Base-by-base conservation (phyloP, 2,329 filamentous ascomycete species). In the Macroventuria anomochaeta region DNA sequence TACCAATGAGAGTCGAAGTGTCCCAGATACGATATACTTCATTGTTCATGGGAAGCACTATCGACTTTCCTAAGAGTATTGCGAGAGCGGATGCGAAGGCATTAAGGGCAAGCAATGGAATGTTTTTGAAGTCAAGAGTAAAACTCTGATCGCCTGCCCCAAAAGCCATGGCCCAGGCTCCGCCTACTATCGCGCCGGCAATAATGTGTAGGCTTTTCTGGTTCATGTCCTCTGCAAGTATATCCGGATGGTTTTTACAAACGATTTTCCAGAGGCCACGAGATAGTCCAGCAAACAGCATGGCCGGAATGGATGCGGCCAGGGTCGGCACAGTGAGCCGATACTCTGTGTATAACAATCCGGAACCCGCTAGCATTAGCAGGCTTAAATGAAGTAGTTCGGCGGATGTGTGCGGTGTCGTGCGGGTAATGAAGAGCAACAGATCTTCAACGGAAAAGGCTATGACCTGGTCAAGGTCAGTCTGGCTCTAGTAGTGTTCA, bases 281-380 rank as follows among this genome's bases (percentile, higher is more conserved):
- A 3, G 64, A 60, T 12, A 55, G 13, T 12, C 65, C 69, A 32
- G 60, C 38, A 3, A 68, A 39, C 11, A 70, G 46, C 41, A 65
- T 63, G 12, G 65, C 63, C 2, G 57, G 47, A 6, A 72, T 63
- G 2, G 62, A 57, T 20, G 61, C 52, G 13, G 61, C 32, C n/a
- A 73, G 46, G 15, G 42, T 59, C 7, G 62, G 55, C 13, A 65
- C 58, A 8, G 49, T 56, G 18, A 70, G 58, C 33, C 65, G 65
- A 46, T 71, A 72, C 36, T 73, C 69, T 28, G 62, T 61, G 26
- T 53, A 53, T 8, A 68, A 52, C 12, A 67, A 59, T 3, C 56
- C 63, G 7, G 49, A 55, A 43, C 61, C 63, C 25, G 61, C 57
- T 12, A 62, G 33, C 7, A 53, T 15, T 6, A 65, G 44, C 11